Evolutionary conservation across 768 basidiomycete species (phyloP), one percentile per base, ranked within the genome.

Genomic region (Cantharellus anzutake): DNA sequence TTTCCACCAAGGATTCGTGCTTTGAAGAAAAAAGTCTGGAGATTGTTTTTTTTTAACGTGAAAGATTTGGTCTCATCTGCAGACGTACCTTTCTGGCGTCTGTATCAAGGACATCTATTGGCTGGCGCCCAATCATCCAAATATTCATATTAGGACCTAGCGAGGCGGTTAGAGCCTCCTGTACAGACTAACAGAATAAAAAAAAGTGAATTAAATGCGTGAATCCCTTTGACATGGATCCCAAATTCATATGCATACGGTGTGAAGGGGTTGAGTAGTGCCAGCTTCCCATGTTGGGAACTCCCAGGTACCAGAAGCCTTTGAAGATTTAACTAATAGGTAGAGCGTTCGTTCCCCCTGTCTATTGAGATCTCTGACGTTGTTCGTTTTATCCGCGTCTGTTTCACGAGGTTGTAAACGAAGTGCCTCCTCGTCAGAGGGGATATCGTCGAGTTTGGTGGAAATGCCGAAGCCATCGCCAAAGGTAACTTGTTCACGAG

Each of bases 1-100:
- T 92, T 86, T 16, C 94, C 94, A 2, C 88, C 82, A 66, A 97
- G 76, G 58, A 97, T 87, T 67, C 96, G 92, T 20, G 81, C 88
- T 69, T 96, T 96, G 74, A 86, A 86, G 75, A 96, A 88, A 73
- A 98, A 99, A 20, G 86, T 76, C 92, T 96, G 66, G 0, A 44
- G 35, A 29, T 29, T 48, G 44, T 48, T 48, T 29, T 48, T 29
- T 48, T 48, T 11, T 11, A 48, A 11, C 29, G 11, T 11, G 29
- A 48, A 29, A 48, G 44, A 29, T 11, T 29, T 48, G 1, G 44
- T 29, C 44, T 48, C 29, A 29, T 11, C 44, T 48, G 44, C 44
- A 11, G 44, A 11, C 11, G 44, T 11, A 48, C 29, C 44, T 29
- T 29, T 29, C 20, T 29, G 20, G 20, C 20, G 20, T 29, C 20